Base-by-base conservation (phyloP, 2,329 filamentous ascomycete genomes). In the Didymella keratinophila region DNA sequence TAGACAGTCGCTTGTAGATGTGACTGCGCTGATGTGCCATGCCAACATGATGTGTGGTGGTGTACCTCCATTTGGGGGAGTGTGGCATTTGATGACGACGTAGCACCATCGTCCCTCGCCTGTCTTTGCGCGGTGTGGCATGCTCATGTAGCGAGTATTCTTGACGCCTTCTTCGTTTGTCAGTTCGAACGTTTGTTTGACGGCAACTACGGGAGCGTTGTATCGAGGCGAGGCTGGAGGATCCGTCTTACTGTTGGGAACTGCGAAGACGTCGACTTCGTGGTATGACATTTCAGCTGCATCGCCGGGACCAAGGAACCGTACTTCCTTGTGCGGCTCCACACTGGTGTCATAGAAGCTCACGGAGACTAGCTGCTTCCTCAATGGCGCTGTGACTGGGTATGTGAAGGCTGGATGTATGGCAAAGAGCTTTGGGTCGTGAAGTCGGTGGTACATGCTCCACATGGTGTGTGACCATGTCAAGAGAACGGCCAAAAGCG, bases 241-340 rank as follows among this genome's bases (percentile, higher is more conserved):
- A 2, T 1, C 10, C 9, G 12, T 21, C 2, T 8, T 25, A 9
- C 32, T 23, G 9, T 42, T 45, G 9, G 41, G 27, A 18, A 41
- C 25, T 23, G 5, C 27, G 46, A 71, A 71, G 2, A 63, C 59
- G 36, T 72, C 68, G 34, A 72, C 67, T 52, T 70, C 68, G 32
- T 57, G 59, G 42, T 70, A 71, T 5, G 39, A 58, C 3, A 69
- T 46, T 16, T 58, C 49, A 3, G 46, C 60, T 0, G 48, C 61
- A 37, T 71, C 64, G 1, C 58, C 62, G 1, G 62, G 65, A 2
- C 67, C 68, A 14, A 72, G 44, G 27, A 65, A 67, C 0, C 56
- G 54, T 1, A 69, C 44, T 25, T 72, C 69, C 14, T 58, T 58
- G 48, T 68, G 64, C 0, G 67, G 60, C 7, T 54, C 37, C 5